phyloP scores from a whole-genome alignment of 345 rosid species.

The Euphorbia tirucalli region DNA sequence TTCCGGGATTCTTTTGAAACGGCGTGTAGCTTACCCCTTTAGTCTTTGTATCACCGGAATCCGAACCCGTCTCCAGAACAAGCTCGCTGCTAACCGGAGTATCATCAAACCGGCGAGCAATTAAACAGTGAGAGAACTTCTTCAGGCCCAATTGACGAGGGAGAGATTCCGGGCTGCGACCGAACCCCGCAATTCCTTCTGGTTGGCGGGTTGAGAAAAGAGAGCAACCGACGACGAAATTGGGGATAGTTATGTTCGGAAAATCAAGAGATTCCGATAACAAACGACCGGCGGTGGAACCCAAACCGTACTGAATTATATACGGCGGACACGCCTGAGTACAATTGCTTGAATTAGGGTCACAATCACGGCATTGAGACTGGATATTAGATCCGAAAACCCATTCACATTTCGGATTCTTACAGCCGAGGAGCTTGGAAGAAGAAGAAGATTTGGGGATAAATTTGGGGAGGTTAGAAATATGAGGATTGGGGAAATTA shows the following conservation, averaged over 20 bases:
- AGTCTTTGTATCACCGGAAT: constrained; percentile 37
- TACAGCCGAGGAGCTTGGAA: constrained; percentile 52
- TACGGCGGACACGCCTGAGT: constrained; percentile 72
- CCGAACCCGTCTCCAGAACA: constrained; percentile 52
- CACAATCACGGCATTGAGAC: constrained; percentile 47
- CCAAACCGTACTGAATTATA: constrained; percentile 64
- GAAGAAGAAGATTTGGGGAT: constrained; percentile 62
- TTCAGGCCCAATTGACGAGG: constrained; percentile 64
- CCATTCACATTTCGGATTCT: constrained; percentile 58
- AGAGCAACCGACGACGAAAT: constrained; percentile 79
- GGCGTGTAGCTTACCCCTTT: constrained; percentile 61
- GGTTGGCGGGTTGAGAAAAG: constrained; percentile 71
- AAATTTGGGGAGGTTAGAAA: constrained; percentile 39
- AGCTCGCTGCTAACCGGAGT: constrained; percentile 47
- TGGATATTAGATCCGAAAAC: constrained; percentile 45
- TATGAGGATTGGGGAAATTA: constrained; percentile 42
- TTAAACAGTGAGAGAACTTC: constrained; percentile 78
- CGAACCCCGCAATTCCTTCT: constrained; percentile 90
- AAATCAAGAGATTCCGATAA: constrained; percentile 55
- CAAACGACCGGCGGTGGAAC: constrained; percentile 69
- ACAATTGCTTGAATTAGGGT: constrained; percentile 44
- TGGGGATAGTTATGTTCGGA: constrained; percentile 40
- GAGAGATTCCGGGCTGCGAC: constrained; percentile 63
- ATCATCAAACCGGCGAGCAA: constrained; percentile 70
- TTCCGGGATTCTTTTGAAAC: constrained; percentile 47